phyloP scores from a whole-genome alignment of 257 asterid species.

The Plantago elongata region DNA sequence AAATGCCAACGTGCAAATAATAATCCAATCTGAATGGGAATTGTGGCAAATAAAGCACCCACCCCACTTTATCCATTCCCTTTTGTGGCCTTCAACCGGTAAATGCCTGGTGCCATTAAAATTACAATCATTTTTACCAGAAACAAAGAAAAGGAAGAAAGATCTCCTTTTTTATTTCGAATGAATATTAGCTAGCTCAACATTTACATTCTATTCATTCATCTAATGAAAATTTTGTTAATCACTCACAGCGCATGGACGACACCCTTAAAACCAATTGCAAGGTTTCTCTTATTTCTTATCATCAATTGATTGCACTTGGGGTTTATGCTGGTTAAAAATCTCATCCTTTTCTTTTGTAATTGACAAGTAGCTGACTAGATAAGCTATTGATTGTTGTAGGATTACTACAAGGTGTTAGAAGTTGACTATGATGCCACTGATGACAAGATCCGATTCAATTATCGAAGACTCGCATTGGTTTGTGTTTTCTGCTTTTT shows the following conservation, averaged over 20 bases:
- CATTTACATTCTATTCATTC: constrained; percentile 22
- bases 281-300: constrained; percentile 19
- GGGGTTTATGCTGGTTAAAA: too few relatives aligned
- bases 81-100: background rate
- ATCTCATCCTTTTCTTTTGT: background rate
- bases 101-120: background rate
- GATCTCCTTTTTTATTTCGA: too few relatives aligned
- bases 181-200: too few relatives aligned
- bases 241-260: constrained; percentile 31
- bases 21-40: constrained; percentile 1
- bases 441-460: constrained; percentile 56
- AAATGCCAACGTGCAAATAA: too few relatives aligned
- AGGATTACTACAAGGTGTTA: constrained; percentile 66
- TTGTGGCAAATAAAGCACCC: constrained; percentile 25
- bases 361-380: background rate
- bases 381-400: constrained; percentile 13
- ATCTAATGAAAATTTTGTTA: background rate
- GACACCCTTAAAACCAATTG: constrained; percentile 17
- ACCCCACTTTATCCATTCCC: constrained; percentile 25
- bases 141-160: background rate
- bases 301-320: background rate
- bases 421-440: constrained; percentile 69
- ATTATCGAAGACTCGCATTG: constrained; percentile 64
- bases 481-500: constrained; percentile 35
- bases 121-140: background rate